Conservation (phyloP, 1,284 basidiomycete genomes). For the Filobasidium uniguttulatum region DNA sequence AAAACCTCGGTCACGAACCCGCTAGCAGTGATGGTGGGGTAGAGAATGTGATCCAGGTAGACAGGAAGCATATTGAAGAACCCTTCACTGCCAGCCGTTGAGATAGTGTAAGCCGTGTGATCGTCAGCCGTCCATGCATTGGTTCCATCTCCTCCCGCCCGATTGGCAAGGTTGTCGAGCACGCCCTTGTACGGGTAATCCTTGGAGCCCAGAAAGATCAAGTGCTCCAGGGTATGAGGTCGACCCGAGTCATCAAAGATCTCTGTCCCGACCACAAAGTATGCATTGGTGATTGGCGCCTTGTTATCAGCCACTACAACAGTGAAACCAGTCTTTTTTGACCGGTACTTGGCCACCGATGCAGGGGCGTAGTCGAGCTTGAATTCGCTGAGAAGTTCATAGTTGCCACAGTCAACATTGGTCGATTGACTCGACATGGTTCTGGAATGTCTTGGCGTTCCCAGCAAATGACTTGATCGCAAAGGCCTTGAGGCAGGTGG, state of each 20-base stretch:
- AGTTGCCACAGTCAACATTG: constrained; percentile 27
- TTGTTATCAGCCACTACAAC: constrained; percentile 53
- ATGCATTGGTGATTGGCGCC: constrained; percentile 61
- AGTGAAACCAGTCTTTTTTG: constrained; percentile 37
- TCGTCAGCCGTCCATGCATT: constrained; percentile 49
- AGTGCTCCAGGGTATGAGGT: constrained; percentile 84
- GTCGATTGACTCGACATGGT: constrained; percentile 1
- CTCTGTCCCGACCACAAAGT: constrained; percentile 84
- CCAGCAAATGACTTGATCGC: too few relatives aligned
- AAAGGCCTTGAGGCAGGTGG: too few relatives aligned
- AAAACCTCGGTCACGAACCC: constrained; percentile 91
- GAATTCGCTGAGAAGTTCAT: constrained; percentile 31
- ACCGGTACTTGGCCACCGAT: constrained; percentile 34
- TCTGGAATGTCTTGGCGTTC: too few relatives aligned
- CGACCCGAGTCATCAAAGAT: constrained; percentile 89
- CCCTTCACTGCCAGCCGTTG: constrained; percentile 92
- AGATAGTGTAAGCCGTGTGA: constrained; percentile 85
- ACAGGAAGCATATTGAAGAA: constrained; percentile 86
- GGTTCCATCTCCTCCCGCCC: constrained; percentile 87
- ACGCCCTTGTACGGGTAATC: constrained; percentile 95
- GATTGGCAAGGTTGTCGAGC: constrained; percentile 91
- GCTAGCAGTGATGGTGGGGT: constrained; percentile 82
- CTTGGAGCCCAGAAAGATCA: constrained; percentile 89
- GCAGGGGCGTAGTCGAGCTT: constrained; percentile 34
- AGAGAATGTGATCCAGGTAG: constrained; percentile 93